Evolutionary conservation across 2,329 filamentous ascomycete genomes (phyloP).

Genomic region (Arthrobotrys megalospora): DNA sequence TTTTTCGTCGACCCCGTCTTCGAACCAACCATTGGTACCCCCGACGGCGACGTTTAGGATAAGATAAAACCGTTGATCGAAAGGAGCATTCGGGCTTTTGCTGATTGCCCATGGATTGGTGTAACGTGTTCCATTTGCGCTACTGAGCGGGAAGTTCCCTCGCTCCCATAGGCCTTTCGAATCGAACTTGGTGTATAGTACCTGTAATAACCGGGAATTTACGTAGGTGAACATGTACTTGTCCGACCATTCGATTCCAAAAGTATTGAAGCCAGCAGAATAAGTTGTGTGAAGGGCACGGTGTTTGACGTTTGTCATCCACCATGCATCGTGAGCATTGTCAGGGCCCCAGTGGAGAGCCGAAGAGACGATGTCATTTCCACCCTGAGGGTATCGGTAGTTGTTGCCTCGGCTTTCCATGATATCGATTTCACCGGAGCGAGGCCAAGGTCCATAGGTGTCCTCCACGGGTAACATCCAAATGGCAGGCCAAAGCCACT

Average conservation of each 20-base stretch:
- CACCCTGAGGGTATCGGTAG: slow-evolving; percentile 80
- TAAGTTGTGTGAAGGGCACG: slow-evolving; percentile 82
- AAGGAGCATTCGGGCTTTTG: slow-evolving; percentile 76
- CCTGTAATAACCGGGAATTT: slow-evolving; percentile 83
- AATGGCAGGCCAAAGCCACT: slow-evolving; percentile 94
- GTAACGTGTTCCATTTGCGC: slow-evolving; percentile 77
- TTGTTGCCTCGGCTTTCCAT: slow-evolving; percentile 87
- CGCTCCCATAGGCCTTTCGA: slow-evolving; percentile 76
- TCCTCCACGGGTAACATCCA: slow-evolving; percentile 85
- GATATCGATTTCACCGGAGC: slow-evolving; percentile 87
- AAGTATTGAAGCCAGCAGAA: slow-evolving; percentile 79
- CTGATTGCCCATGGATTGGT: slow-evolving; percentile 77
- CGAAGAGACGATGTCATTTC: slow-evolving; percentile 84
- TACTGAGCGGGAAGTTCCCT: slow-evolving; percentile 77
- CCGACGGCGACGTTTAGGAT: slow-evolving; percentile 83
- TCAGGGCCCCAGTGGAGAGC: slow-evolving; percentile 87
- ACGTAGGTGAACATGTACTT: slow-evolving; percentile 91
- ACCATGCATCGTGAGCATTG: slow-evolving; percentile 81
- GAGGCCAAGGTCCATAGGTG: slow-evolving; percentile 83
- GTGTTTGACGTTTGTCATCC: slow-evolving; percentile 85
- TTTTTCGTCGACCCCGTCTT: slow-evolving; percentile 79
- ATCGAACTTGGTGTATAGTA: slow-evolving; percentile 83
- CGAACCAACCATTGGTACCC: slow-evolving; percentile 86
- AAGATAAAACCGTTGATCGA: slow-evolving; percentile 82
- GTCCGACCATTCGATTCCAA: slow-evolving; percentile 86